These are phyloP conservation scores for Dothideomycetes sp. DNA, from an alignment of 2,329 filamentous ascomycete genomes.

Conservation along the genomic window DNA sequence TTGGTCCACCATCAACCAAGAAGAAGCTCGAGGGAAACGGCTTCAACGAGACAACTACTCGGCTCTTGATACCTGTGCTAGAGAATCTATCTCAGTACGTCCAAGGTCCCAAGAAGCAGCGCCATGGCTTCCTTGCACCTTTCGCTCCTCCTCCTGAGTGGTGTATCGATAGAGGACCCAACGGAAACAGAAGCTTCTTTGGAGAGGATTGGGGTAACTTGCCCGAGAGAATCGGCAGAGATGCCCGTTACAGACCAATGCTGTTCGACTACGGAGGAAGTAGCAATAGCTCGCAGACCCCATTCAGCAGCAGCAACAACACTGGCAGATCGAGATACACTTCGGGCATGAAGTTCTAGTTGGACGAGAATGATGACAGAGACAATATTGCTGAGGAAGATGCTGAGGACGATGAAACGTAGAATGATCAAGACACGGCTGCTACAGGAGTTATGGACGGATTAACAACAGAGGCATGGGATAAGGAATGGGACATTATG, in stretches of 20 bases:
- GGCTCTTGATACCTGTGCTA: conserved; percentile 32
- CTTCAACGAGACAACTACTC: conserved; percentile 19
- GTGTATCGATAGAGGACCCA: conserved; percentile 29
- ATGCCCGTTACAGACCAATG: conserved; percentile 26
- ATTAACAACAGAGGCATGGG: too few relatives aligned
- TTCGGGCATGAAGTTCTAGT: conserved; percentile 1
- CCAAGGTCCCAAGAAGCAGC: conserved; percentile 25
- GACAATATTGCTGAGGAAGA: neutral
- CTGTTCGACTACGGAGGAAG: conserved; percentile 14
- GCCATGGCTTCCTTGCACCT: conserved; percentile 32
- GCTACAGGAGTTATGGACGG: too few relatives aligned
- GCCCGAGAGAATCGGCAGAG: conserved; percentile 29
- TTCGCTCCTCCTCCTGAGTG: conserved; percentile 25
- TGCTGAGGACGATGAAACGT: too few relatives aligned
- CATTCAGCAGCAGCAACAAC: too few relatives aligned
- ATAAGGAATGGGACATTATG: too few relatives aligned
- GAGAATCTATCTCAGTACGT: conserved; percentile 36
- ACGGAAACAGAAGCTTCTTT: conserved; percentile 34
- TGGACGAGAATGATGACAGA: neutral
- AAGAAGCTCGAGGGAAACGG: neutral
- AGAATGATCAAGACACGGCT: too few relatives aligned
- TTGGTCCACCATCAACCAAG: conserved; percentile 4
- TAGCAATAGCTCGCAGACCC: neutral
- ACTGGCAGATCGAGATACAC: neutral
- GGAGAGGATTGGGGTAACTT: conserved; percentile 30